Conservation (phyloP, 192 early-diverging fungal species). For the Backusella westeae region DNA sequence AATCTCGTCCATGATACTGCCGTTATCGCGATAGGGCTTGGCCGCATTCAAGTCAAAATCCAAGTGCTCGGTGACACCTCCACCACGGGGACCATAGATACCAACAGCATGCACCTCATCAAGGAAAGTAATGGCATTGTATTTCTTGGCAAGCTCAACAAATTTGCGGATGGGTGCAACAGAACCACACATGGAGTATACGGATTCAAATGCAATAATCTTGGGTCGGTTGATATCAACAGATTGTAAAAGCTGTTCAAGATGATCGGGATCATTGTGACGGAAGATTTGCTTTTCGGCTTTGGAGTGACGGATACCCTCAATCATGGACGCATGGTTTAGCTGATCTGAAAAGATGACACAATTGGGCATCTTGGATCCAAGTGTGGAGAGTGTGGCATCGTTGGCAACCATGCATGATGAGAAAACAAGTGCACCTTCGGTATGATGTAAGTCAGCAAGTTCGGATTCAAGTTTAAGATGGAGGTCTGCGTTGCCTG, state of each 20-base stretch:
- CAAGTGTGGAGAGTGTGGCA: slow-evolving; percentile 87
- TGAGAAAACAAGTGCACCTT: slow-evolving; percentile 89
- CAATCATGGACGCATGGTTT: slow-evolving; percentile 98
- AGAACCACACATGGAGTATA: slow-evolving; percentile 96
- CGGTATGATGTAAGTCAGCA: slow-evolving; percentile 87
- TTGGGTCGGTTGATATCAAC: slow-evolving; percentile 83
- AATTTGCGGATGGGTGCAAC: slow-evolving; percentile 91
- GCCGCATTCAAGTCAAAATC: slow-evolving; percentile 68
- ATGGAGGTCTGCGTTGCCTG: slow-evolving; percentile 95
- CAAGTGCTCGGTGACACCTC: slow-evolving; percentile 91
- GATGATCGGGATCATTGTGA: slow-evolving; percentile 88
- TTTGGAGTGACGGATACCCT: slow-evolving; percentile 89
- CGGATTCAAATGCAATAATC: slow-evolving; percentile 93
- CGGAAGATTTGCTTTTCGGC: slow-evolving; percentile 86
- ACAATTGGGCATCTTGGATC: slow-evolving; percentile 82
- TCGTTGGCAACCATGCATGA: slow-evolving; percentile 98
- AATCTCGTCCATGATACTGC: slow-evolving; percentile 76
- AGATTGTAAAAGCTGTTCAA: slow-evolving; percentile 78
- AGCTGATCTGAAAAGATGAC: slow-evolving; percentile 91
- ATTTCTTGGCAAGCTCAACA: slow-evolving; percentile 85
- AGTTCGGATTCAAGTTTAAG: slow-evolving; percentile 87
- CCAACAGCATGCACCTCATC: slow-evolving; percentile 98
- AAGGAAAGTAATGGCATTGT: slow-evolving; percentile 94
- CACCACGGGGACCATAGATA: slow-evolving; percentile 94
- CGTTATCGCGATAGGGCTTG: slow-evolving; percentile 40